phyloP scores from a whole-genome alignment of 1,139 yeast species.

The Scheffersomyces parashehatae region DNA sequence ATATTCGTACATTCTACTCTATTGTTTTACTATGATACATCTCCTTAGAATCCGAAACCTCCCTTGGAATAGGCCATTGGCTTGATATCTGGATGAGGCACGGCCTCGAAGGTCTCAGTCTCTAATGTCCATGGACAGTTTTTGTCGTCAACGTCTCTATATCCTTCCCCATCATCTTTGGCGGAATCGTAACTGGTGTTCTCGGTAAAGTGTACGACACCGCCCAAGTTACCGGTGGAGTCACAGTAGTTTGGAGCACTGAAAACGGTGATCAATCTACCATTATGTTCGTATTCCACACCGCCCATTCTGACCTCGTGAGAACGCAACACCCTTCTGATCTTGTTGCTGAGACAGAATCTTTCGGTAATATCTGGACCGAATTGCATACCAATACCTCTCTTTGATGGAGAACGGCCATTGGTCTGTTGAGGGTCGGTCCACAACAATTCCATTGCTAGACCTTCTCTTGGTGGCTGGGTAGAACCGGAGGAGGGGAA shows the following conservation, averaged over 20 bases:
- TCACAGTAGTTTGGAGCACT: slow-evolving; percentile 99
- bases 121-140: slow-evolving; percentile 53
- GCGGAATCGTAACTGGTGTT: slow-evolving; percentile 31
- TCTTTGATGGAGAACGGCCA: slow-evolving; percentile 85
- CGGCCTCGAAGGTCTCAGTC: slow-evolving; percentile 69
- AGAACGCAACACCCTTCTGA: slow-evolving; percentile 83
- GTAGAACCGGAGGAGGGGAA: slow-evolving; percentile 54
- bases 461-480: slow-evolving; percentile 89
- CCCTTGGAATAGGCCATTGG: slow-evolving; percentile 96
- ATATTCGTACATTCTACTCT: neutral
- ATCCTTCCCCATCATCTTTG: slow-evolving; percentile 50
- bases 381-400: slow-evolving; percentile 95
- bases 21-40: neutral
- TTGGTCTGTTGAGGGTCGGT: slow-evolving; percentile 84
- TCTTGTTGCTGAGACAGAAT: slow-evolving; percentile 70
- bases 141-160: slow-evolving; percentile 44
- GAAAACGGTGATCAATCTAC: slow-evolving; percentile 84
- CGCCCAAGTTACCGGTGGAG: slow-evolving; percentile 86
- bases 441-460: slow-evolving; percentile 97
- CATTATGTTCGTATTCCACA: slow-evolving; percentile 83
- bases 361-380: slow-evolving; percentile 91
- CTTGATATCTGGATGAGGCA: slow-evolving; percentile 84
- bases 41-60: slow-evolving; percentile 43
- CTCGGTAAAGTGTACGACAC: slow-evolving; percentile 65
- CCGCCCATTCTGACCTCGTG: slow-evolving; percentile 96